These are phyloP conservation scores for Microsporum canis DNA, from an alignment of 2,329 filamentous ascomycete species.

Conservation along the genomic window DNA sequence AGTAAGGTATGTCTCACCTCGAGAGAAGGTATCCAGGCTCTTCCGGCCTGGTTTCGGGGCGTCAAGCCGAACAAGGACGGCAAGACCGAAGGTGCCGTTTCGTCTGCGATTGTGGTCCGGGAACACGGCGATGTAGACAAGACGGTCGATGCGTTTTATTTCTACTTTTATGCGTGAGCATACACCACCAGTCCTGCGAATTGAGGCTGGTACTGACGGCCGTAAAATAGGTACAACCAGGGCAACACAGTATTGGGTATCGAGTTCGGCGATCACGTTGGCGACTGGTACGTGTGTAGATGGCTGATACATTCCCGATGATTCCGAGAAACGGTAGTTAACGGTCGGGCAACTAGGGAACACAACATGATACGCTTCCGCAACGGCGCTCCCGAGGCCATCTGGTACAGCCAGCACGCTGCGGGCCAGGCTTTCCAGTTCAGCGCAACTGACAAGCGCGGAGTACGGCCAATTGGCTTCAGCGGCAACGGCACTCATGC, in stretches of 20 bases:
- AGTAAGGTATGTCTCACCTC: constrained; percentile 41
- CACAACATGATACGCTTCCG: constrained; percentile 57
- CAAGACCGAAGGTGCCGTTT: constrained; percentile 40
- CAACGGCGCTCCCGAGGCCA: constrained; percentile 41
- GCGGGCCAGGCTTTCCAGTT: constrained; percentile 55
- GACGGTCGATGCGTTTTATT: constrained; percentile 50
- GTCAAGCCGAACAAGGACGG: constrained; percentile 42
- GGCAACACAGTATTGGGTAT: constrained; percentile 41
- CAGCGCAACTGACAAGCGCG: constrained; percentile 42
- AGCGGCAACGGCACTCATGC: constrained; percentile 53
- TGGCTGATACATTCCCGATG: neutral
- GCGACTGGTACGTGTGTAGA: constrained; percentile 41
- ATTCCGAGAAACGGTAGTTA: neutral
- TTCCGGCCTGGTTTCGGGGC: constrained; percentile 42
- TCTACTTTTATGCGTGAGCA: constrained; percentile 48
- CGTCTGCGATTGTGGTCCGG: constrained; percentile 45
- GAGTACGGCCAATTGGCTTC: constrained; percentile 46
- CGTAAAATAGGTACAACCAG: constrained; percentile 38
- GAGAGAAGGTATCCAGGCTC: constrained; percentile 36
- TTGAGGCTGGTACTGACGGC: neutral
- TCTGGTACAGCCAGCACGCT: constrained; percentile 55
- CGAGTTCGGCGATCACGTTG: constrained; percentile 50
- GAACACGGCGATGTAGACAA: constrained; percentile 40
- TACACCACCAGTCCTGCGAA: neutral
- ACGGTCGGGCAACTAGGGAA: constrained; percentile 38